Conservation (phyloP, 306 rosid genomes). For the Pueraria montana region DNA sequence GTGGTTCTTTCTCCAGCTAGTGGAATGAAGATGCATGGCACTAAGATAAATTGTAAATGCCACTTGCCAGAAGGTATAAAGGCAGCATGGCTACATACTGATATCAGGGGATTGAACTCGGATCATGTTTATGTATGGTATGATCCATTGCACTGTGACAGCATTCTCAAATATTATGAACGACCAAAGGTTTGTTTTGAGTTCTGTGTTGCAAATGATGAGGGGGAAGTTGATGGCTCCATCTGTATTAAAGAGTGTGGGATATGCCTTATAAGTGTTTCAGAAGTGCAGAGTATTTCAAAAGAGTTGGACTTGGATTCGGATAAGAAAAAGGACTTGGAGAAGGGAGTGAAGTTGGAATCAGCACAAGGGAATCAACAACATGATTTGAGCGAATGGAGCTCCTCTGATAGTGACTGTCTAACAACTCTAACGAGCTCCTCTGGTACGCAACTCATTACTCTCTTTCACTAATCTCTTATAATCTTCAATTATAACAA, state of each 20-base stretch:
- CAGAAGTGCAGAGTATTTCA: neutral
- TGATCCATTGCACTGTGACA: constrained; percentile 48
- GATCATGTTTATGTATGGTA: constrained; percentile 53
- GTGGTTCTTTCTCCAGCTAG: constrained; percentile 43
- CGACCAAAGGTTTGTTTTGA: constrained; percentile 26
- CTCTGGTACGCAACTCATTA: too few relatives aligned
- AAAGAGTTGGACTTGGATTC: neutral
- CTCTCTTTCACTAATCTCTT: too few relatives aligned
- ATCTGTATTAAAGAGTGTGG: constrained; percentile 40
- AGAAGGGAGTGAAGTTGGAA: too few relatives aligned
- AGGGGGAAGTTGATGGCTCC: constrained; percentile 14
- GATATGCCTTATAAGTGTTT: neutral
- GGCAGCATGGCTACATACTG: neutral
- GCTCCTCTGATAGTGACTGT: neutral
- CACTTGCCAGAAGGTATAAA: neutral
- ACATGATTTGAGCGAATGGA: neutral
- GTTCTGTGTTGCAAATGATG: constrained; percentile 8
- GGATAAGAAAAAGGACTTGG: neutral
- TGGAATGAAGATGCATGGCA: neutral
- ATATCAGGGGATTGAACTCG: neutral
- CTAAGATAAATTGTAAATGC: constrained; percentile 12
- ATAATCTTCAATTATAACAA: too few relatives aligned
- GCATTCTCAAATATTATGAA: constrained; percentile 12
- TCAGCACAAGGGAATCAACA: too few relatives aligned
- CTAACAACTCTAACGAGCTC: too few relatives aligned